Evolutionary conservation across 1,139 yeast genomes (phyloP), one percentile per base, ranked within the genome.

Genomic region (Fermentozyma sake): DNA sequence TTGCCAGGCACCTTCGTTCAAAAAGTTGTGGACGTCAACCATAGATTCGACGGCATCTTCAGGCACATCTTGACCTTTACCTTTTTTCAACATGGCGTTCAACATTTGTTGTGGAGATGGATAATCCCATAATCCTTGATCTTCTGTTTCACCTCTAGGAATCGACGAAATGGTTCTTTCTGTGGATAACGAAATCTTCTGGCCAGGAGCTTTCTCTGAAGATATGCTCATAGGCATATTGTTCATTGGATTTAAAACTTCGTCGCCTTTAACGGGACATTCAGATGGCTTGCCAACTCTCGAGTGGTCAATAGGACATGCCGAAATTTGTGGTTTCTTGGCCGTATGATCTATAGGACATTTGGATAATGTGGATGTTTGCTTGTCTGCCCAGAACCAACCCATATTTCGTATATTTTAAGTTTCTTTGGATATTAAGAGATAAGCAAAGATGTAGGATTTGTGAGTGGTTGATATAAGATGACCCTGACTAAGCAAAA

Each of bases 91-190:
- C 97, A 91, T 91, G 14, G 99, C 99, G 50, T 89, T 89, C 40
- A 87, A 77, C 98, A 91, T 93, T 53, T 91, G 98, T 55, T 91
- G 98, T 1, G 99, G 98, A 2, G 96, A 86, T 2, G 99, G 99
- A 52, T 93, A 91, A 55, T 91, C 98, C 99, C 99, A 91, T 25
- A 79, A 76, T 0, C 94, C 89, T 36, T 73, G 74, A 14, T 62
- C 70, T 3, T 61, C 65, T n/a, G 57, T 50, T 20, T 69, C 74
- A 14, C 97, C 97, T 39, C 86, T 72, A 12, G 99, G 98, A 33
- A 91, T 91, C 4, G 87, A 62, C 7, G 96, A 85, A 23, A 79
- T 57, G 3, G 95, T 82, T 45, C 96, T 75, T 30, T 81, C 84
- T 1, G 93, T 84, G 5, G 96, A 87, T 22, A 91, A 66, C 18